These are phyloP conservation scores for Massospora cicadina DNA, from an alignment of 371 early-diverging fungal genomes.

Conservation along the genomic window DNA sequence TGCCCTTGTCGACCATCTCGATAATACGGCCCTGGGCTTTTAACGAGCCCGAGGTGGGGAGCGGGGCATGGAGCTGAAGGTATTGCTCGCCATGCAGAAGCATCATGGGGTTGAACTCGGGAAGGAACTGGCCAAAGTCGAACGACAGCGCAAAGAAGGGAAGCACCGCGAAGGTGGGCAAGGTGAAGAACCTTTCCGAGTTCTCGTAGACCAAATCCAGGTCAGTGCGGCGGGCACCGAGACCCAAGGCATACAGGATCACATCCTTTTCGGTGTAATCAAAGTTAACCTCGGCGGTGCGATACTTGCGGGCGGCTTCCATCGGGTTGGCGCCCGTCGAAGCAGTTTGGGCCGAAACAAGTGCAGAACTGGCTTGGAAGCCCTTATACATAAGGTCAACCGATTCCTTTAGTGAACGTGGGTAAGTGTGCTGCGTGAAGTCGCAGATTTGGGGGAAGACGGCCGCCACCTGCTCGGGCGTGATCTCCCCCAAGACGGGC, in stretches of 20 bases:
- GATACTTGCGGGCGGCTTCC: conserved; percentile 39
- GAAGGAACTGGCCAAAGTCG: conserved; percentile 56
- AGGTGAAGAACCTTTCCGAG: conserved; percentile 46
- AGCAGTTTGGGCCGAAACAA: neutral
- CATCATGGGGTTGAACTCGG: conserved; percentile 92
- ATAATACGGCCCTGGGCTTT: conserved; percentile 55
- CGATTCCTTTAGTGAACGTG: conserved; percentile 59
- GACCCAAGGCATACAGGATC: conserved; percentile 85
- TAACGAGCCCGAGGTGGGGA: conserved; percentile 67
- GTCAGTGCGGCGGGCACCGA: conserved; percentile 77
- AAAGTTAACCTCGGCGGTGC: conserved; percentile 28
- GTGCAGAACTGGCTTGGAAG: conserved; percentile 22
- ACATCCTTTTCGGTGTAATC: conserved; percentile 74
- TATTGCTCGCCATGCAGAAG: conserved; percentile 96
- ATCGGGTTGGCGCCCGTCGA: conserved; percentile 21
- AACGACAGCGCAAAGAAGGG: conserved; percentile 52
- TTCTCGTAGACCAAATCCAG: conserved; percentile 81
- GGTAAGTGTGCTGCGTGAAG: conserved; percentile 84
- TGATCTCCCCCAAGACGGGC: conserved; percentile 66
- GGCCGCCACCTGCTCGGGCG: conserved; percentile 59
- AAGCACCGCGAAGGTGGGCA: conserved; percentile 87
- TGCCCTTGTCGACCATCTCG: conserved; percentile 92
- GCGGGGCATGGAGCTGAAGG: conserved; percentile 60
- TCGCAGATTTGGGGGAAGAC: conserved; percentile 58
- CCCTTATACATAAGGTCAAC: conserved; percentile 71